Evolutionary conservation across 139 green algal genomes (phyloP).

Genomic region (Chlamydomonas incerta): DNA sequence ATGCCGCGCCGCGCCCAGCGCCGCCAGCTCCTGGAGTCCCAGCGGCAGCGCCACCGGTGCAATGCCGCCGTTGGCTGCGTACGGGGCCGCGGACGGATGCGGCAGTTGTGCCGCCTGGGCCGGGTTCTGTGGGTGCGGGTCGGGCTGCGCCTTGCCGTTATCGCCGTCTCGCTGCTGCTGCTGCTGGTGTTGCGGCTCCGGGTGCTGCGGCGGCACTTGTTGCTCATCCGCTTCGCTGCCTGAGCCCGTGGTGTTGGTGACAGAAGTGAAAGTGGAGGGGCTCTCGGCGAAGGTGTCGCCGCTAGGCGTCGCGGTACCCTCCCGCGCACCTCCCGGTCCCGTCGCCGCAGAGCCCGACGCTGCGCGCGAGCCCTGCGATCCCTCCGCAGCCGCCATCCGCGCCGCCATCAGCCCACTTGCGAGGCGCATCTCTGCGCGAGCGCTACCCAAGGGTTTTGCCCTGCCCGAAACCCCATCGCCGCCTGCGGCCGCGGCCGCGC

Average conservation of each 20-base stretch:
- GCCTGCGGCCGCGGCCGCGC: background rate
- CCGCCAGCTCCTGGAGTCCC: slow-evolving; percentile 29
- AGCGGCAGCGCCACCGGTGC: background rate
- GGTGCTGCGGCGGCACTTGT: background rate
- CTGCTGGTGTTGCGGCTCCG: background rate
- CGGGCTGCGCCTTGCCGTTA: background rate
- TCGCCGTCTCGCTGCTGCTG: background rate
- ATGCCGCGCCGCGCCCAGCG: background rate
- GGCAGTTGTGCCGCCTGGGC: background rate
- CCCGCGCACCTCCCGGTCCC: background rate
- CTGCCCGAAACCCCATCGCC: background rate
- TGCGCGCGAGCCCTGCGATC: slow-evolving; percentile 8
- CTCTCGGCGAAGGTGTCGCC: slow-evolving; percentile 21
- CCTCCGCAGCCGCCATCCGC: background rate
- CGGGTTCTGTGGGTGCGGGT: background rate
- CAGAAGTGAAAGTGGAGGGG: background rate
- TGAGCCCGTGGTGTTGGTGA: background rate
- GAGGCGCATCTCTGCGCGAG: no score
- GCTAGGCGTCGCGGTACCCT: background rate
- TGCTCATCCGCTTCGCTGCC: slow-evolving; percentile 17
- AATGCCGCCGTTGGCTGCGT: background rate
- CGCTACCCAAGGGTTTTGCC: background rate
- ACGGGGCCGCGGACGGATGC: background rate
- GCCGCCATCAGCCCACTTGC: background rate
- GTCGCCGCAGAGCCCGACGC: background rate